Evolutionary conservation across 2,329 filamentous ascomycete species (phyloP), one percentile per base, ranked within the genome.

Genomic region (Colletotrichum phormii): DNA sequence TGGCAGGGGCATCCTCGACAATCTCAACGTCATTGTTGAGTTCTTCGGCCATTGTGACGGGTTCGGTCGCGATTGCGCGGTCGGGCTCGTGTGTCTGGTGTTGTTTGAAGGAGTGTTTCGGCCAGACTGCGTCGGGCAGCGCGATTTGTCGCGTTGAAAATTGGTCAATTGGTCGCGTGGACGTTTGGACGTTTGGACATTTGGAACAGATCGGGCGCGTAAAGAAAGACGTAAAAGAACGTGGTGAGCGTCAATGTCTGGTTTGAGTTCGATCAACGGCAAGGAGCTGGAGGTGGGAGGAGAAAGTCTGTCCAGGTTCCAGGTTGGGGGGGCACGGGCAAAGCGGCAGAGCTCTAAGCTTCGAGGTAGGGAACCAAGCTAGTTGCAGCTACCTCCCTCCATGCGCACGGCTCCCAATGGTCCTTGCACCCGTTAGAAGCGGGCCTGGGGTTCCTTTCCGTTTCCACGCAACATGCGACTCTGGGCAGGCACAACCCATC

Each of bases 21-120:
- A 80, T 79, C 68, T 78, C 79, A 54, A 77, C 73, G 26, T 81
- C 77, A 58, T 64, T 64, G 65, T 64, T 54, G 58, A 64, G 24
- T 1, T 75, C 69, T 7, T 70, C 71, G 26, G 71, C 12, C 82
- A 75, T 75, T 31, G 42, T 37, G 7, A 33, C 29, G 12, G 60
- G 60, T 55, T 37, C 42, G 18, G 42, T n/a, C 18, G 59, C 59
- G 53, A 69, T 57, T 12, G 22, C 9, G 60, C 33, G n/a, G 15
- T 29, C 26, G 13, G 26, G 26, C 9, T 31, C n/a, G 26, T 2
- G 24, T 29, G 31, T 31, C 12, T 29, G 9, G 35, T 42, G n/a
- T 22, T 22, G 15, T 37, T 69, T 62, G 31, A 42, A 35, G 26
- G 59, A 46, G 55, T 49, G 42, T 15, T 53, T 35, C 35, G 35